Evolutionary conservation across 257 asterid genomes (phyloP).

Genomic region (Capsicum chinense): DNA sequence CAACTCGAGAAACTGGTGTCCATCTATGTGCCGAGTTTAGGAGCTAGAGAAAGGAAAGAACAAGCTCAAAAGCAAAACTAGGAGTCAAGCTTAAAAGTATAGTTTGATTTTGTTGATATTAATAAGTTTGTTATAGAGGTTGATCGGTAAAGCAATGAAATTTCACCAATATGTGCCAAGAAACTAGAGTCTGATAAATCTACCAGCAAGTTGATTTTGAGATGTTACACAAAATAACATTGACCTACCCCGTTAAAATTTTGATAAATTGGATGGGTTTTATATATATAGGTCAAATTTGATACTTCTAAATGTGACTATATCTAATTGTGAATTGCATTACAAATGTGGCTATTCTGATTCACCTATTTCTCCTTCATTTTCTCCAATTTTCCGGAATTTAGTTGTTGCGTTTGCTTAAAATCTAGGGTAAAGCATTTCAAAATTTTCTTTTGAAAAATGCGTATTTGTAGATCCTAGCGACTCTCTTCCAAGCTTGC

Average conservation of each 20-base stretch:
- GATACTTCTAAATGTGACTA: not conserved
- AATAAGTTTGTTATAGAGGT: not conserved
- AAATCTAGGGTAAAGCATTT: not conserved
- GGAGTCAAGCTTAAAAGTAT: slow-evolving; percentile 2
- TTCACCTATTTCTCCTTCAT: slow-evolving; percentile 6
- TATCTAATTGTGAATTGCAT: too few relatives aligned
- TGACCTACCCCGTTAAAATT: not conserved
- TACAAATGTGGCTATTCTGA: not conserved
- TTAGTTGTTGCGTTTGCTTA: not conserved
- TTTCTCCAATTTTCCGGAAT: not conserved
- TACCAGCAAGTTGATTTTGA: not conserved
- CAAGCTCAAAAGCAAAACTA: not conserved
- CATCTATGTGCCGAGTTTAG: slow-evolving; percentile 1
- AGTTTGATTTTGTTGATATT: not conserved
- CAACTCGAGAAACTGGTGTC: not conserved
- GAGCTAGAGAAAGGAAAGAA: not conserved
- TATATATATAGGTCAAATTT: not conserved
- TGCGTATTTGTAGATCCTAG: not conserved
- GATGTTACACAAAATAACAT: not conserved
- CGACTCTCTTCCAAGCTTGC: not conserved
- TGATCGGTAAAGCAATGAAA: not conserved
- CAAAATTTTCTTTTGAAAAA: not conserved
- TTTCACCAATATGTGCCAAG: not conserved
- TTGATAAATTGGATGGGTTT: not conserved
- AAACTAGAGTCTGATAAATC: not conserved